Evolutionary conservation across 2,329 filamentous ascomycete species (phyloP), one percentile per base, ranked within the genome.

Genomic region (Sporothrix variecibatus): DNA sequence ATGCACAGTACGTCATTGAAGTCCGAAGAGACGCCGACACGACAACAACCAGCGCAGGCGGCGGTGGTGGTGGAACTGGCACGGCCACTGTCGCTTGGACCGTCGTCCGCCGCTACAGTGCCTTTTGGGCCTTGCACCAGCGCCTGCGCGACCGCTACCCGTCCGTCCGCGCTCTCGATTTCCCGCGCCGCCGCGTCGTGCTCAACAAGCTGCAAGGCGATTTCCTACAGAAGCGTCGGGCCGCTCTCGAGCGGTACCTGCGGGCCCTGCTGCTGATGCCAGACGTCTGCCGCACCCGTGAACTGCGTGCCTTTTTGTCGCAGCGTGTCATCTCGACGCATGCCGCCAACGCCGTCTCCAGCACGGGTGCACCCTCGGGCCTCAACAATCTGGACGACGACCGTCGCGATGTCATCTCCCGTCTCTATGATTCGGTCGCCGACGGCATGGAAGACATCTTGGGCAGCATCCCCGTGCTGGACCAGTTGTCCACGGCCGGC

Each of bases 381-480:
- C 11, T 20, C 58, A 62, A 62, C 28, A 64, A 72, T 26, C 43
- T 68, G 6, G 72, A 68, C 7, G 89, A 92, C 72, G 89, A 89
- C 78, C 93, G 93, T 82, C 92, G 89, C 81, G 93, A 98, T 80
- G 95, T 99, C 81, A 96, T 99, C 76, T 94, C 94, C 0, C 91
- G 96, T 4, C 90, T 99, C 67, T 99, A 98, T 83, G 97, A 97
- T 81, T 98, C 95, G 0, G 95, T 99, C 28, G 93, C 95, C 0
- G 96, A 99, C 80, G 96, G 97, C 46, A 97, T 99, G 92, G 96
- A 99, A 81, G 96, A 99, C 78, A 97, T 99, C 72, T 86, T 99
- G 3, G 96, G 96, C 73, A 98, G 97, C 80, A 95, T 98, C 60
- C 94, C 96, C 1, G 95, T 98, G 0, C 87, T 99, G 40, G 96